Evolutionary conservation across 2,329 filamentous ascomycete genomes (phyloP).

Genomic region (Aspergillus hortae): DNA sequence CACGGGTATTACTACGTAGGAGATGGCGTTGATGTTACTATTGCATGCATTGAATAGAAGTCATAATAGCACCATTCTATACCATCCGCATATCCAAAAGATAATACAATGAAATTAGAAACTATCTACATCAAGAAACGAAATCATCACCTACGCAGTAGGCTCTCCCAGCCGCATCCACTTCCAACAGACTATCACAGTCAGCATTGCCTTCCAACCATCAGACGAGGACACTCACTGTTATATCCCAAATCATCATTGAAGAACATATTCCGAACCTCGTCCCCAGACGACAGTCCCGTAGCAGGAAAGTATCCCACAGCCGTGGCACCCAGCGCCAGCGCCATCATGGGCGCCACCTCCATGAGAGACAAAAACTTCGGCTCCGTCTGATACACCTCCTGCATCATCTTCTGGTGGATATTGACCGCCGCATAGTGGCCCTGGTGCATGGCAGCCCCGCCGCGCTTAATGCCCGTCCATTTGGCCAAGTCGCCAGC

Average conservation of each 20-base stretch:
- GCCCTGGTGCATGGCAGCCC: slow-evolving; percentile 1
- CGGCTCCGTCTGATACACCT: background rate
- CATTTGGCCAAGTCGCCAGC: slow-evolving; percentile 42
- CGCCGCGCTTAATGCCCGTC: slow-evolving; percentile 2
- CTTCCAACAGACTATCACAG: background rate
- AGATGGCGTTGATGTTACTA: background rate
- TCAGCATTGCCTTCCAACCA: background rate
- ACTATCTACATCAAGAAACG: background rate
- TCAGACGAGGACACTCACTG: background rate
- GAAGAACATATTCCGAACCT: background rate
- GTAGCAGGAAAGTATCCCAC: slow-evolving; percentile 1
- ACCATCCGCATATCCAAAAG: background rate
- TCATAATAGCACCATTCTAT: background rate
- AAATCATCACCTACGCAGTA: background rate
- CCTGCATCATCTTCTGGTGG: background rate
- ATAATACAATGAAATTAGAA: background rate
- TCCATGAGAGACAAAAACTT: background rate
- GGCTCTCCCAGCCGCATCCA: slow-evolving; percentile 1
- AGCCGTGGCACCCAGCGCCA: background rate
- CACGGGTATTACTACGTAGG: too few species aligned
- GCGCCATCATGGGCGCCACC: slow-evolving; percentile 2
- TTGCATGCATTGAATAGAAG: background rate
- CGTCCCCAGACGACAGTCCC: background rate
- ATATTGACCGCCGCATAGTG: slow-evolving; percentile 2
- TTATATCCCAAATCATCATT: slow-evolving; percentile 1